A percentile compares a stretch with the other conserved stretches of the same genome.
Conservation (phyloP, 169 alveolate genomes). For the Cryptosporidium xiaoi region DNA sequence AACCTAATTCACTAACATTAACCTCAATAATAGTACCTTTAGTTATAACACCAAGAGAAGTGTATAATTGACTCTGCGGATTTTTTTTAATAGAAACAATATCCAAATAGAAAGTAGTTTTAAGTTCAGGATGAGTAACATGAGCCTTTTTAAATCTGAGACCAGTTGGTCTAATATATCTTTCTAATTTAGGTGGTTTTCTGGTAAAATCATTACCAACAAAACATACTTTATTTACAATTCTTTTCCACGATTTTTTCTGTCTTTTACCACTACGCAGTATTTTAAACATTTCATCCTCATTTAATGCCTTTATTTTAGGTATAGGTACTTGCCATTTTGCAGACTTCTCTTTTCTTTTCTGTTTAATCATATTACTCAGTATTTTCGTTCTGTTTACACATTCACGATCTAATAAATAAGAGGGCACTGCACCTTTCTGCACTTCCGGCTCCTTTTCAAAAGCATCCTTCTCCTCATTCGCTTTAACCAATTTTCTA, state of each 20-base stretch:
- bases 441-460: slow-evolving; percentile 86
- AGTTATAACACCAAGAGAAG: slow-evolving; percentile 97
- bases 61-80: slow-evolving; percentile 96
- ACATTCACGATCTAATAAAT: slow-evolving; percentile 97
- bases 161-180: slow-evolving; percentile 97
- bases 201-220: slow-evolving; percentile 98
- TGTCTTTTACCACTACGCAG: slow-evolving; percentile 94
- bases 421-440: slow-evolving; percentile 99
- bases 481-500: slow-evolving; percentile 92
- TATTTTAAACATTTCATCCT: slow-evolving; percentile 93
- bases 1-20: slow-evolving; percentile 98
- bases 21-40: slow-evolving; percentile 98
- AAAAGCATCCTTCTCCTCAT: slow-evolving; percentile 94
- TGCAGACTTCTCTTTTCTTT: slow-evolving; percentile 99
- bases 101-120: slow-evolving; percentile 94
- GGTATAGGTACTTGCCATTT: slow-evolving; percentile 99
- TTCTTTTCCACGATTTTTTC: slow-evolving; percentile 98
- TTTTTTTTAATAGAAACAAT: slow-evolving; percentile 97
- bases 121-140: slow-evolving; percentile 98
- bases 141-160: slow-evolving; percentile 98
- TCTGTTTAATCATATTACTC: slow-evolving; percentile 98
- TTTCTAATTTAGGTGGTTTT: slow-evolving; percentile 99
- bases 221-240: slow-evolving; percentile 96
- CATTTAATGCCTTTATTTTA: slow-evolving; percentile 93
- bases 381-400: slow-evolving; percentile 92